Evolutionary conservation across 768 basidiomycete genomes (phyloP).

Genomic region (Agaricus subrufescens): DNA sequence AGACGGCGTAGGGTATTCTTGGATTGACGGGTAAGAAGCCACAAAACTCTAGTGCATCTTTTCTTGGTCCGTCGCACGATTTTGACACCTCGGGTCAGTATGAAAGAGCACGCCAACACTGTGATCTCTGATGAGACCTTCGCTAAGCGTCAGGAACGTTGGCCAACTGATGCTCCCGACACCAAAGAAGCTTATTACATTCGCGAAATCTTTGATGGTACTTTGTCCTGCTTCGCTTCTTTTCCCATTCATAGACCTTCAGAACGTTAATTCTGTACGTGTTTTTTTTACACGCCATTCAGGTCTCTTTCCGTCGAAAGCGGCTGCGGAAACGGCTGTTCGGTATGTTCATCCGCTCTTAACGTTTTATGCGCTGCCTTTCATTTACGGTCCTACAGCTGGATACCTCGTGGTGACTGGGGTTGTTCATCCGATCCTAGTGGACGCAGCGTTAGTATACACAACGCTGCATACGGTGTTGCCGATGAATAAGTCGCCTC

Average conservation of each 20-base stretch:
- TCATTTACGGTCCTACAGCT: constrained; percentile 37
- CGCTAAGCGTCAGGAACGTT: constrained; percentile 66
- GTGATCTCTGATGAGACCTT: constrained; percentile 81
- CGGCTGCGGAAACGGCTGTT: constrained; percentile 89
- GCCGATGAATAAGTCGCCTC: constrained; percentile 24
- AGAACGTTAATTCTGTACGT: constrained; percentile 8
- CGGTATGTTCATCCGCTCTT: constrained; percentile 44
- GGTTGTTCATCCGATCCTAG: constrained; percentile 93
- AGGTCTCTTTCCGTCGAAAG: constrained; percentile 80
- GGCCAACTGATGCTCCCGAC: constrained; percentile 77
- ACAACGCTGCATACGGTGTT: constrained; percentile 80
- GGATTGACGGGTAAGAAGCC: constrained; percentile 82
- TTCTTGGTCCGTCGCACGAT: too few species aligned
- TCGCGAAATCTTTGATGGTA: constrained; percentile 86
- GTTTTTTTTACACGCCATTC: neutral
- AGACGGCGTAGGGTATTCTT: constrained; percentile 97
- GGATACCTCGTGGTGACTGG: constrained; percentile 97
- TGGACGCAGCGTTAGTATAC: constrained; percentile 92
- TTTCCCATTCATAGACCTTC: neutral
- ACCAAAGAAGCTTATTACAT: constrained; percentile 97
- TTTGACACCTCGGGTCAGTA: constrained; percentile 36
- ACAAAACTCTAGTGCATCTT: too few species aligned
- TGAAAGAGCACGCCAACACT: constrained; percentile 81
- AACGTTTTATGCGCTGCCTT: constrained; percentile 1
- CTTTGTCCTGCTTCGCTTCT: constrained; percentile 11